A percentile compares a stretch with the other conserved stretches of the same genome.
Evolutionary conservation across 495 filamentous ascomycete species (phyloP).

Genomic region (Hyphodiscus hymeniophilus): DNA sequence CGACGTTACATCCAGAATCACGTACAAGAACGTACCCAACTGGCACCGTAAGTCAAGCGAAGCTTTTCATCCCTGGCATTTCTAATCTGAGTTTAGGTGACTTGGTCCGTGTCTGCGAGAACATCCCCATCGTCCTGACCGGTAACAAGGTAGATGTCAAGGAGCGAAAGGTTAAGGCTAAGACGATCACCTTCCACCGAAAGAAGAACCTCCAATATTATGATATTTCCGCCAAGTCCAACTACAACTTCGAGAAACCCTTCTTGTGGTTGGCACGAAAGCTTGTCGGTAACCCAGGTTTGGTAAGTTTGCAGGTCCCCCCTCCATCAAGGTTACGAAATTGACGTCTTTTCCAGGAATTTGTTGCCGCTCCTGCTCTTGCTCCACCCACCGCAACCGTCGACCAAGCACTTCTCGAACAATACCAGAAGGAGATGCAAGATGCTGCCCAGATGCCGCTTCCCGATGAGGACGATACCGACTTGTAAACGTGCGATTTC

Average conservation of each 20-base stretch:
- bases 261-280: constrained; percentile 99
- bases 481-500: constrained; percentile 31
- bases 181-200: constrained; percentile 99
- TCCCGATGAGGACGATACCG: constrained; percentile 89
- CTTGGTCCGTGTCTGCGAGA: constrained; percentile 98
- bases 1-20: constrained; percentile 99
- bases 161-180: constrained; percentile 99
- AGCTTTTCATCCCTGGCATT: constrained; percentile 21
- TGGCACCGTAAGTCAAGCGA: constrained; percentile 80
- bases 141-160: constrained; percentile 99
- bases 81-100: constrained; percentile 56
- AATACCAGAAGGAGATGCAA: constrained; percentile 85
- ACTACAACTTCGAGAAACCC: constrained; percentile 99
- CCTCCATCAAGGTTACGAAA: background rate
- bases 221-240: constrained; percentile 99
- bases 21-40: constrained; percentile 99
- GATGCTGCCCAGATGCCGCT: constrained; percentile 76
- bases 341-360: constrained; percentile 55
- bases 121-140: constrained; percentile 95
- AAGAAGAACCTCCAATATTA: constrained; percentile 99
- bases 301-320: constrained; percentile 53
- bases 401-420: constrained; percentile 67
- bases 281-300: constrained; percentile 84
- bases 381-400: constrained; percentile 87
- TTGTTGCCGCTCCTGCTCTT: constrained; percentile 90